A percentile compares a stretch with the other conserved stretches of the same genome.
These are phyloP conservation scores for Debaryomycetaceae sp. DNA, from an alignment of 1,139 yeast genomes.

Conservation along the genomic window DNA sequence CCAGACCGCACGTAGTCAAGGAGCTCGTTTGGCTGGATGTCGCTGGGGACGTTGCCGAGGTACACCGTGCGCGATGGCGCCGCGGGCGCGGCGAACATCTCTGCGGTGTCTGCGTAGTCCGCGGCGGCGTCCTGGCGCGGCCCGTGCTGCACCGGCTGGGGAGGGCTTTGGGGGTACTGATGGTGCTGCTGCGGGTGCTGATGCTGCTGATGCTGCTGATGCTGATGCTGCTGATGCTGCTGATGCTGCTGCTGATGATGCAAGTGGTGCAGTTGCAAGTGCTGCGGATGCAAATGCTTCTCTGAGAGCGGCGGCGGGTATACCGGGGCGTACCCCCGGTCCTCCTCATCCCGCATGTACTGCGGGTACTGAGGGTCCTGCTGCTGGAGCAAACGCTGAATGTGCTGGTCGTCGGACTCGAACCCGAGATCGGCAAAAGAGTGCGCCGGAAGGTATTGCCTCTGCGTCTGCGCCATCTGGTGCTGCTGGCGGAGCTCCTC, in stretches of 20 bases:
- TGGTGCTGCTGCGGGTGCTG: slow-evolving; percentile 5
- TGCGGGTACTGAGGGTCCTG: slow-evolving; percentile 12
- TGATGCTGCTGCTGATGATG: slow-evolving; percentile 4
- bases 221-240: slow-evolving; percentile 4
- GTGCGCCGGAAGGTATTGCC: background rate
- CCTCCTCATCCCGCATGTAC: slow-evolving; percentile 15
- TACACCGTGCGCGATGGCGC: slow-evolving; percentile 86
- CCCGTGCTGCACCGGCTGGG: slow-evolving; percentile 5
- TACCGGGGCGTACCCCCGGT: slow-evolving; percentile 5
- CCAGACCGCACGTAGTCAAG: slow-evolving; percentile 91
- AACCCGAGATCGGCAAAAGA: background rate
- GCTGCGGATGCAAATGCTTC: slow-evolving; percentile 1
- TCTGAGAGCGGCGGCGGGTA: background rate
- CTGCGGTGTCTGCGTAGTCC: background rate
- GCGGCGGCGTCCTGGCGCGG: slow-evolving; percentile 2
- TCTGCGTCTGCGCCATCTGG: too few relatives aligned
- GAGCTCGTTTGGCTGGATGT: slow-evolving; percentile 74
- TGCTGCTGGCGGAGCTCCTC: too few relatives aligned
- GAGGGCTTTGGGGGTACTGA: slow-evolving; percentile 2
- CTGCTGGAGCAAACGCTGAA: slow-evolving; percentile 6
- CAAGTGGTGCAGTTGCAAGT: slow-evolving; percentile 3
- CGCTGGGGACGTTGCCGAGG: slow-evolving; percentile 84
- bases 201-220: slow-evolving; percentile 8
- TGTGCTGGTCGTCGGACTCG: slow-evolving; percentile 4
- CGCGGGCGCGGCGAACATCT: slow-evolving; percentile 15